These are phyloP conservation scores for Epicoccum nigrum DNA, from an alignment of 2,329 filamentous ascomycete species.

Conservation along the genomic window DNA sequence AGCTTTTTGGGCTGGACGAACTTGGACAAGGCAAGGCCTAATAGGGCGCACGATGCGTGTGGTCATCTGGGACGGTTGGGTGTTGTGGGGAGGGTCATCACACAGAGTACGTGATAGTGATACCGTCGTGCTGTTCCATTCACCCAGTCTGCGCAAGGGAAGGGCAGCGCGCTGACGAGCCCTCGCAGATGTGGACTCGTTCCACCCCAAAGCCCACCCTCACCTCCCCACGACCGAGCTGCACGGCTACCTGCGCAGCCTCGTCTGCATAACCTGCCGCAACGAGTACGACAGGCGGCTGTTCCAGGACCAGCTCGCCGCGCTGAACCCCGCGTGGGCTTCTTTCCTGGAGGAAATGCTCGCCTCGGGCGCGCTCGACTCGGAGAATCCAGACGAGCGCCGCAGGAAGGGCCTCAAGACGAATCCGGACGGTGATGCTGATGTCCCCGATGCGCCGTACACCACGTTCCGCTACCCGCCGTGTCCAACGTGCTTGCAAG, in stretches of 20 bases:
- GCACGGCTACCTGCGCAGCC: conserved; percentile 84
- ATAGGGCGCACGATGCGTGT: conserved; percentile 79
- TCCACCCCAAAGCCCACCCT: conserved; percentile 81
- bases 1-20: conserved; percentile 93
- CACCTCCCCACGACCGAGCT: conserved; percentile 78
- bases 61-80: conserved; percentile 73
- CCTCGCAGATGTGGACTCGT: conserved; percentile 79
- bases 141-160: too few species aligned
- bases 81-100: conserved; percentile 77
- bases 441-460: conserved; percentile 85
- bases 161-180: too few species aligned
- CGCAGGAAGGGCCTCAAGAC: conserved; percentile 73
- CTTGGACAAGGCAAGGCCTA: conserved; percentile 78
- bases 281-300: conserved; percentile 71
- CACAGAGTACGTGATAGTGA: conserved; percentile 77
- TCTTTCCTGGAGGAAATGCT: conserved; percentile 75
- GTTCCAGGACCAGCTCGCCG: conserved; percentile 78
- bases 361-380: conserved; percentile 74
- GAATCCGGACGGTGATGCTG: conserved; percentile 94
- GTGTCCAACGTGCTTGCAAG: conserved; percentile 77
- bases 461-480: conserved; percentile 89
- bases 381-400: conserved; percentile 75
- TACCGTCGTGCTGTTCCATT: too few species aligned
- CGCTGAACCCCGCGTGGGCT: conserved; percentile 86
- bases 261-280: conserved; percentile 80